phyloP scores from a whole-genome alignment of 495 filamentous ascomycete species.

The Pyrenopolyporus hunteri region DNA sequence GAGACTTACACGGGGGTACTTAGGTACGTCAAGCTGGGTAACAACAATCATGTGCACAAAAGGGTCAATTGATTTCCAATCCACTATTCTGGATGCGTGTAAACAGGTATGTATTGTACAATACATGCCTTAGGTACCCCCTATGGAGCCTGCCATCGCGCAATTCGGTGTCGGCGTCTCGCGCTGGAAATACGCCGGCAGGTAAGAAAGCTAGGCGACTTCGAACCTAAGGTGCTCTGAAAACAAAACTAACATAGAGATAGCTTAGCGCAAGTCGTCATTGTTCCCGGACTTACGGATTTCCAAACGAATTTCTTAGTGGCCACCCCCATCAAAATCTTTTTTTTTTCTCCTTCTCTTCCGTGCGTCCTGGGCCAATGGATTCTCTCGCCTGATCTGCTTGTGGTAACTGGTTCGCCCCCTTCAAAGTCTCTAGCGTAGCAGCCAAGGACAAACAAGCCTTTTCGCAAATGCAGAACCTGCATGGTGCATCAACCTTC shows the following conservation, averaged over 20 bases:
- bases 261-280: conserved; percentile 1
- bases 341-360: too few relatives aligned
- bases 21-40: too few relatives aligned
- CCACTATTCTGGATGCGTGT: too few relatives aligned
- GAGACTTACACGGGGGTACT: conserved; percentile 1
- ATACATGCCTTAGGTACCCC: too few relatives aligned
- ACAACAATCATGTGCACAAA: too few relatives aligned
- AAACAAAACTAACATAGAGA: not conserved
- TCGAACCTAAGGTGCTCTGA: not conserved
- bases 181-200: conserved; percentile 4
- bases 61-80: too few relatives aligned
- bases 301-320: conserved; percentile 3
- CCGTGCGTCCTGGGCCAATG: conserved; percentile 14
- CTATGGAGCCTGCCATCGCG: too few relatives aligned
- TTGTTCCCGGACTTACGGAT: conserved; percentile 22
- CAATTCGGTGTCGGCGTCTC: conserved; percentile 28
- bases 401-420: not conserved
- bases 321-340: too few relatives aligned
- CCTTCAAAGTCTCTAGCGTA: conserved; percentile 16
- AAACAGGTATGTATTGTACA: too few relatives aligned
- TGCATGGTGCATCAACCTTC: conserved; percentile 27
- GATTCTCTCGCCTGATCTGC: not conserved
- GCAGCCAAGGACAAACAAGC: conserved; percentile 36
- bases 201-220: not conserved
- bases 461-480: conserved; percentile 32